Base-by-base conservation (phyloP, 2,329 filamentous ascomycete species). In the Fusarium sacchari region DNA sequence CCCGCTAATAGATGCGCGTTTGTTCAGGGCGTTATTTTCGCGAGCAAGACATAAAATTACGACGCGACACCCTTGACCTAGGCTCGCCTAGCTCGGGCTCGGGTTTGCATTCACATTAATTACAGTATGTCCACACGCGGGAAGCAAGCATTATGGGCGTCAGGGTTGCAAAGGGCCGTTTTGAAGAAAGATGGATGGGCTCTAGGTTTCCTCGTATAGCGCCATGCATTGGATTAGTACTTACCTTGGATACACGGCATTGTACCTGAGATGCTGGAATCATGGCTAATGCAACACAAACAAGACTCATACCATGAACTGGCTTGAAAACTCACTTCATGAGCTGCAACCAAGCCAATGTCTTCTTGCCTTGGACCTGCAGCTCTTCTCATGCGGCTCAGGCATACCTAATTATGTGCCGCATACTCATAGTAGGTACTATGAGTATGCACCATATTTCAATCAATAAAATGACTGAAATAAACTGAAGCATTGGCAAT, bases 21-120 rank as follows among this genome's bases (percentile, higher is more conserved):
- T 22, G 40, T 30, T 17, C 26, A 36, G 60, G 55, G 71, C 71
- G 62, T 69, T 10, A 39, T 20, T 63, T 60, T 74, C 55, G 67
- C 46, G 71, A 62, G 32, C n/a, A 36, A 30, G 36, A 20, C 36
- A 32, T n/a, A n/a, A n/a, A n/a, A n/a, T 20, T n/a, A 32, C 14
- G 28, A 69, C 67, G 67, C 58, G 67, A 46, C 50, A 52, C 8
- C 34, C 20, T 40, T 44, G 11, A 37, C 47, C 39, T 44, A 20
- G 42, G 18, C 13, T 22, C 20, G 40, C n/a, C n/a, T 43, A 10
- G 15, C 28, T n/a, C 24, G 20, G 46, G 46, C 46, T 49, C 47
- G 47, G 26, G 55, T 47, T 32, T 50, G 28, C 28, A 24, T n/a
- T 50, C 32, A 32, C 37, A 46, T 22, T 32, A n/a, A n/a, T n/a